These are phyloP conservation scores for Colletotrichum aenigma DNA, from an alignment of 2,329 filamentous ascomycete species.

Conservation along the genomic window DNA sequence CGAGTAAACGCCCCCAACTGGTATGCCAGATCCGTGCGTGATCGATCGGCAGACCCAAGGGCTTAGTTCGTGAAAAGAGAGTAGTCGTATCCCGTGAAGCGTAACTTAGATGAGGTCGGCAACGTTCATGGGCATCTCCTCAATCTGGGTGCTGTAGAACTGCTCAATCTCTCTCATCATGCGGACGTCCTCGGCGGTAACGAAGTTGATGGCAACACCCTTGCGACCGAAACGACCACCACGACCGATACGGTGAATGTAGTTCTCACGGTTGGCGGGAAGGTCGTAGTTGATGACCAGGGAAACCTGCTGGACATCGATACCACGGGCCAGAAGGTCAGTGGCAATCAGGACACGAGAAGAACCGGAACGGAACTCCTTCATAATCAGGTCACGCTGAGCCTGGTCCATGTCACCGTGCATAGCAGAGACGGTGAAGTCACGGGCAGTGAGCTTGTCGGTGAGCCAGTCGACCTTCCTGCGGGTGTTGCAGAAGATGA, in stretches of 20 bases:
- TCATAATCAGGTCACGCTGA: slow-evolving; percentile 99
- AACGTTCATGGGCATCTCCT: slow-evolving; percentile 99
- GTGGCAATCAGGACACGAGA: slow-evolving; percentile 99
- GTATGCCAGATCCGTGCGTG: slow-evolving; percentile 21
- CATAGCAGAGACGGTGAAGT: slow-evolving; percentile 99
- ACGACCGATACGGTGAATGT: slow-evolving; percentile 99
- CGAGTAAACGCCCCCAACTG: slow-evolving; percentile 15
- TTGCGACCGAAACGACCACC: slow-evolving; percentile 99
- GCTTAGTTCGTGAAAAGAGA: slow-evolving; percentile 19
- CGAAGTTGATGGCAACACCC: slow-evolving; percentile 99
- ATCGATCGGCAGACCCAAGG: slow-evolving; percentile 13
- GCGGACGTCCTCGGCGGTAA: slow-evolving; percentile 97
- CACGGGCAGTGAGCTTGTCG: slow-evolving; percentile 96
- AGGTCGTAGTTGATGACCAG: slow-evolving; percentile 99
- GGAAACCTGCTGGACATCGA: slow-evolving; percentile 99
- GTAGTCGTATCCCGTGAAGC: slow-evolving; percentile 12
- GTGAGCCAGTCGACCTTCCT: slow-evolving; percentile 99
- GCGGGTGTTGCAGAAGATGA: slow-evolving; percentile 99
- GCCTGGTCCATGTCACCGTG: slow-evolving; percentile 99
- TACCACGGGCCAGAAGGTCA: slow-evolving; percentile 97
- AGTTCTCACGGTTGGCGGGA: slow-evolving; percentile 99
- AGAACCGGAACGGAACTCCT: slow-evolving; percentile 99
- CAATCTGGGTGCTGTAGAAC: slow-evolving; percentile 99
- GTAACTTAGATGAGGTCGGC: slow-evolving; percentile 72
- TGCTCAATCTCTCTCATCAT: slow-evolving; percentile 99